Conservation (phyloP, 2,329 filamentous ascomycete genomes). For the Aspergillus fijiensis region DNA sequence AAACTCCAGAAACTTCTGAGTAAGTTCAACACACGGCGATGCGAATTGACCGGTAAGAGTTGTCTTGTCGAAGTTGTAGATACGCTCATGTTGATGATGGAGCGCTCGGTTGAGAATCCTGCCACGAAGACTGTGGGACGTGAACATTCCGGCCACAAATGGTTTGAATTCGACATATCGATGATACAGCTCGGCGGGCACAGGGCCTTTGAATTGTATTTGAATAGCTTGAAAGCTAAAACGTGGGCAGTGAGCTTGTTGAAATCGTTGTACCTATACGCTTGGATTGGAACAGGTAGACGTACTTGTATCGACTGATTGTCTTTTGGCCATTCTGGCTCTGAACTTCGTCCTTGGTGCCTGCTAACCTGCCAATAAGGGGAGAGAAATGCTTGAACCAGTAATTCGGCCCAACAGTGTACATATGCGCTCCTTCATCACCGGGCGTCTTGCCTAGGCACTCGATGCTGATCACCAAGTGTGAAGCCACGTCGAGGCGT, state of each 20-base stretch:
- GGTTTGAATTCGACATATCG: conserved; percentile 91
- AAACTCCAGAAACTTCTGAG: conserved; percentile 79
- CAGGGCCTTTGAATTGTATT: conserved; percentile 80
- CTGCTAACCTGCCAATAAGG: conserved; percentile 77
- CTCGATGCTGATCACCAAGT: conserved; percentile 70
- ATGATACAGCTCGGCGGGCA: conserved; percentile 79
- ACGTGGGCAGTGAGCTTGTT: conserved; percentile 7
- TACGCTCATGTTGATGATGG: conserved; percentile 82
- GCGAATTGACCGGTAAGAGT: conserved; percentile 72
- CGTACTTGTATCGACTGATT: conserved; percentile 74
- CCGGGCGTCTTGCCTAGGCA: conserved; percentile 72
- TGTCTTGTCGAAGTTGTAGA: conserved; percentile 81
- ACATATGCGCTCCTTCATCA: conserved; percentile 65
- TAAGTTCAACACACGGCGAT: conserved; percentile 66
- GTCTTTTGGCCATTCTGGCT: conserved; percentile 55
- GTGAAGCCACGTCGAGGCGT: conserved; percentile 66
- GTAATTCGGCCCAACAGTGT: conserved; percentile 73
- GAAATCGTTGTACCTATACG: neutral
- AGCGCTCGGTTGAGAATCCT: conserved; percentile 79
- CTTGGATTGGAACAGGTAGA: conserved; percentile 13
- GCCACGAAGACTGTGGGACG: conserved; percentile 71
- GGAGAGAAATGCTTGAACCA: conserved; percentile 87
- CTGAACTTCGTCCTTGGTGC: conserved; percentile 65
- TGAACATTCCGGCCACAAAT: conserved; percentile 87
- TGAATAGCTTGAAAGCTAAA: conserved; percentile 87